phyloP scores from a whole-genome alignment of 2,329 filamentous ascomycete species.

The Aspergillus phoenicis region DNA sequence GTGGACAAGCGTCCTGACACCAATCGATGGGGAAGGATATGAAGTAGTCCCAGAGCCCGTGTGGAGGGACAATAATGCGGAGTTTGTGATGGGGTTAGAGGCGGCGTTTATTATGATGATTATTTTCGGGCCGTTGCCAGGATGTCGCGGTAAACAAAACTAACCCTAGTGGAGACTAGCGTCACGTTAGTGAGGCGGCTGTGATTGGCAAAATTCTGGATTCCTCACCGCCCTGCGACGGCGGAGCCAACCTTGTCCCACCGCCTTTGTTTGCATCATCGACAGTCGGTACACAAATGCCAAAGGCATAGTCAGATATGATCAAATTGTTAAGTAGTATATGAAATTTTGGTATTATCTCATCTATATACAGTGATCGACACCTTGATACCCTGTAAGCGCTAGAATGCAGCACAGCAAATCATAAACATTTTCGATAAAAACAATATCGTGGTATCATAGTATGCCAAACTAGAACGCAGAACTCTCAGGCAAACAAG shows the following conservation, averaged over 20 bases:
- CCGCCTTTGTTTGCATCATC: background rate
- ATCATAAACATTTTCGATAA: background rate
- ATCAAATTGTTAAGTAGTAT: no score
- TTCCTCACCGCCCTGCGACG: constrained; percentile 18
- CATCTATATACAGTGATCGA: background rate
- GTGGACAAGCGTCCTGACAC: background rate
- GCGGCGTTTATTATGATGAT: constrained; percentile 26
- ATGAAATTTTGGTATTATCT: no score
- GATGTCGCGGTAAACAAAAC: constrained; percentile 36
- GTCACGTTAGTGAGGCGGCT: constrained; percentile 11
- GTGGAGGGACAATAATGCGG: background rate
- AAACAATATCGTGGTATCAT: background rate
- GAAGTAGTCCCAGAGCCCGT: background rate
- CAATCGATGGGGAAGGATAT: background rate
- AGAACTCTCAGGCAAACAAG: background rate
- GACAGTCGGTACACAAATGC: no score
- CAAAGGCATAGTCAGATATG: no score
- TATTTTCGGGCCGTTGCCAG: constrained; percentile 29
- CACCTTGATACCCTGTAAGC: constrained; percentile 13
- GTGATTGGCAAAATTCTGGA: constrained; percentile 7
- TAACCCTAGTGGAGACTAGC: constrained; percentile 26
- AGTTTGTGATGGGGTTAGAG: constrained; percentile 9
- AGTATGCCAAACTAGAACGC: background rate
- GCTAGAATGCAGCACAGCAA: background rate
- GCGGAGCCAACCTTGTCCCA: background rate